A percentile compares a stretch with the other conserved stretches of the same genome.
Evolutionary conservation across 1,139 yeast genomes (phyloP).

Genomic region (Yamadazyma friedrichii): DNA sequence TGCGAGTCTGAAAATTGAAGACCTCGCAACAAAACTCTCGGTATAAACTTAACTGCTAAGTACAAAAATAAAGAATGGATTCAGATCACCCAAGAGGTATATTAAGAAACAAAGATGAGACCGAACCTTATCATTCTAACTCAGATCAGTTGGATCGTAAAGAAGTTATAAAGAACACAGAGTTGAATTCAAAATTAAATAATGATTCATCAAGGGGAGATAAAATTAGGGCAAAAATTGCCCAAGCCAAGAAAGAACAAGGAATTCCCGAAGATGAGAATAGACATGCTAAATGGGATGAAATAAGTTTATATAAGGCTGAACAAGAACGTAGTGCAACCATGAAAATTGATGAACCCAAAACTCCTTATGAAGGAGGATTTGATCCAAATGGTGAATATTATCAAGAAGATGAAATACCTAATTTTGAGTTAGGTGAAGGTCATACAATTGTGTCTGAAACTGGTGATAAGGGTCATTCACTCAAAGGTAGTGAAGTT

Average conservation of each 20-base stretch:
- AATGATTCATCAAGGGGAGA: slow-evolving; percentile 36
- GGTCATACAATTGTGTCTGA: slow-evolving; percentile 30
- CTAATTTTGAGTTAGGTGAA: slow-evolving; percentile 43
- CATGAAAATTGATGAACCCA: slow-evolving; percentile 92
- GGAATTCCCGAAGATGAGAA: slow-evolving; percentile 9
- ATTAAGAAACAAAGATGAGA: slow-evolving; percentile 34
- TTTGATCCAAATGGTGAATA: slow-evolving; percentile 83
- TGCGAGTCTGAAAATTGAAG: background rate
- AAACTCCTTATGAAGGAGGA: slow-evolving; percentile 95
- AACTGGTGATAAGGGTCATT: slow-evolving; percentile 30
- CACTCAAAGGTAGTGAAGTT: slow-evolving; percentile 42
- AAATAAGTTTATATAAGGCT: slow-evolving; percentile 59
- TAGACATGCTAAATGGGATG: slow-evolving; percentile 62
- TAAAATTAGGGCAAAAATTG: slow-evolving; percentile 37
- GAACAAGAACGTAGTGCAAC: slow-evolving; percentile 73
- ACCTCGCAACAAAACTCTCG: too few relatives aligned
- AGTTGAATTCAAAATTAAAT: slow-evolving; percentile 37
- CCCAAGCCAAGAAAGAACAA: slow-evolving; percentile 22
- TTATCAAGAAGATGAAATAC: slow-evolving; percentile 64
- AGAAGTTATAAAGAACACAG: slow-evolving; percentile 45
- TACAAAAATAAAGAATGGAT: too few relatives aligned
- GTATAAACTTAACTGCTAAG: too few relatives aligned
- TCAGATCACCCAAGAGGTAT: slow-evolving; percentile 37
- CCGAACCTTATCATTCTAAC: slow-evolving; percentile 4
- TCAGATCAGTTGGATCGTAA: slow-evolving; percentile 35